Evolutionary conservation across 2,329 filamentous ascomycete genomes (phyloP).

Genomic region (Bisporella sp.): DNA sequence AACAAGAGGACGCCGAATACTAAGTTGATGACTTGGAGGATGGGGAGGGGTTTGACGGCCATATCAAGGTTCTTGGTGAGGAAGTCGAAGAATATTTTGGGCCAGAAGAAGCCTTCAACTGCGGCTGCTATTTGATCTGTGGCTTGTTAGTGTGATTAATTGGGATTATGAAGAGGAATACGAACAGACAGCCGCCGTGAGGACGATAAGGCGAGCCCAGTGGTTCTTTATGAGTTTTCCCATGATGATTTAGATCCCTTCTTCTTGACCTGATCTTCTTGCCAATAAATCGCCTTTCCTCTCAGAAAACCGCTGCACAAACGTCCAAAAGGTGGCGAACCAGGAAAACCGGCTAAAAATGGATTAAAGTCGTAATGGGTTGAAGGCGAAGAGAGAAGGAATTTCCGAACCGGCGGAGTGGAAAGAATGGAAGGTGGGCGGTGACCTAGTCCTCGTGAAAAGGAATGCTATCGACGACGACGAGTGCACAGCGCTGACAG

Average conservation of each 20-base stretch:
- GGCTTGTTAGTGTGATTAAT: constrained; percentile 2
- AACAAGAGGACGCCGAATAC: constrained; percentile 71
- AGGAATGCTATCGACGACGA: constrained; percentile 45
- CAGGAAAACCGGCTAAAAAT: constrained; percentile 24
- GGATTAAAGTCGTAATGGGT: constrained; percentile 15
- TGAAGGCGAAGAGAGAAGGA: constrained; percentile 23
- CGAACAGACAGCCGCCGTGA: constrained; percentile 62
- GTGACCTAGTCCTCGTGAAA: constrained; percentile 17
- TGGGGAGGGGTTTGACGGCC: constrained; percentile 79
- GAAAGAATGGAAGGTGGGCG: constrained; percentile 24
- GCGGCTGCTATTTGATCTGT: constrained; percentile 81
- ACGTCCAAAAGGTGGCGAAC: constrained; percentile 15
- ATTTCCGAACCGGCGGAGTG: constrained; percentile 47
- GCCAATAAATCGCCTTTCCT: neutral
- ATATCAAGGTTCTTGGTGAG: constrained; percentile 82
- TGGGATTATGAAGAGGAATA: constrained; percentile 5
- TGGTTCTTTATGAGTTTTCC: constrained; percentile 99
- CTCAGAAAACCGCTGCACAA: neutral
- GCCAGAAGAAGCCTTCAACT: constrained; percentile 91
- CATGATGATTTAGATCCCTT: constrained; percentile 58
- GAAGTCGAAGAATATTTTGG: constrained; percentile 98
- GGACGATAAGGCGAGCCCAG: constrained; percentile 89
- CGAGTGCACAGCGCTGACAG: constrained; percentile 38
- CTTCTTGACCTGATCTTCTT: constrained; percentile 13
- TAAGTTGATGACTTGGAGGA: constrained; percentile 86